These are phyloP conservation scores for Eucommia ulmoides DNA, from an alignment of 257 asterid species.

Conservation along the genomic window DNA sequence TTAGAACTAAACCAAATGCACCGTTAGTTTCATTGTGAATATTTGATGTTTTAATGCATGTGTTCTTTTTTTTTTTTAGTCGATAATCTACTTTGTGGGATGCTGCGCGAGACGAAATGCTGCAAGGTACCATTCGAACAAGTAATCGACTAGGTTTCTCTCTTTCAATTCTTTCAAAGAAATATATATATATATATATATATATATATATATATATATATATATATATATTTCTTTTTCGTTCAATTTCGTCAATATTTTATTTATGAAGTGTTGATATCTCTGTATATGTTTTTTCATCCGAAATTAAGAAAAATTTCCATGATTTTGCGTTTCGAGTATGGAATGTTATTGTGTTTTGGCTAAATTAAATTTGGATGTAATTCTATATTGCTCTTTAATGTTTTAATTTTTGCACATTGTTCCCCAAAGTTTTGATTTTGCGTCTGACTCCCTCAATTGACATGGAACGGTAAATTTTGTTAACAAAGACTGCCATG, in stretches of 20 bases:
- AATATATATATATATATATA: neutral
- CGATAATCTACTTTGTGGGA: constrained; percentile 72
- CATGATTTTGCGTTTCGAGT: neutral
- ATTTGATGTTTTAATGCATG: too few relatives aligned
- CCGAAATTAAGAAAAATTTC: neutral
- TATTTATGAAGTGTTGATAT: neutral
- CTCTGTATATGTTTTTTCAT: neutral
- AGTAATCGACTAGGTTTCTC: constrained; percentile 12
- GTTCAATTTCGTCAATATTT: neutral
- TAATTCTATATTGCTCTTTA: too few relatives aligned
- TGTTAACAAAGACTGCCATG: too few relatives aligned
- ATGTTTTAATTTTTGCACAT: too few relatives aligned
- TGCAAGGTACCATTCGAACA: constrained; percentile 34
- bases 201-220: neutral
- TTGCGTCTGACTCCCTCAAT: too few relatives aligned
- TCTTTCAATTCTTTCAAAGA: neutral
- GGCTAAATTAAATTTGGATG: too few relatives aligned
- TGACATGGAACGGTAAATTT: too few relatives aligned
- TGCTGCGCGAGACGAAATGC: constrained; percentile 91
- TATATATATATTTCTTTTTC: too few relatives aligned
- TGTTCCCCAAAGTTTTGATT: too few relatives aligned
- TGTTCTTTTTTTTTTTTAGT: constrained; percentile 26
- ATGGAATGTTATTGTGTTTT: too few relatives aligned
- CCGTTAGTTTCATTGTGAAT: too few relatives aligned
- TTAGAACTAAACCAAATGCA: too few relatives aligned